Percentiles rank a stretch among this genome's conserved stretches.
Evolutionary conservation across 345 rosid species (phyloP).

Genomic region (Carallia pectinifolia): DNA sequence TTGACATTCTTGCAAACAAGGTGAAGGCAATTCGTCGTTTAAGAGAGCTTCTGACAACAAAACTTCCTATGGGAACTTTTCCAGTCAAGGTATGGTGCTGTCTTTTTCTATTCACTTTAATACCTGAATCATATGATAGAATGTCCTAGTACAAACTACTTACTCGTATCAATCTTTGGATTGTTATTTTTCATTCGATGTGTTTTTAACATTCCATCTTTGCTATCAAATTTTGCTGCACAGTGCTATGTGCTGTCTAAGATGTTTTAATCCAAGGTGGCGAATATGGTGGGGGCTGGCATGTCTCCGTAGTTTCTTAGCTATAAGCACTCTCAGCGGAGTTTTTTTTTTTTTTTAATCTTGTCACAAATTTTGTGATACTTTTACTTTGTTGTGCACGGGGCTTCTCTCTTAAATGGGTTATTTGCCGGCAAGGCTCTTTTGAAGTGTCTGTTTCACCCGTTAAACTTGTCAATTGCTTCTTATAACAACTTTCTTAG

Average conservation of each 20-base stretch:
- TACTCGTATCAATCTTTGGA: neutral
- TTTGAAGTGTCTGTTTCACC: neutral
- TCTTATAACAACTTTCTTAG: too few species aligned
- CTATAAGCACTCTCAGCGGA: neutral
- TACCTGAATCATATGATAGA: neutral
- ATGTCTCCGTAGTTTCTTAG: neutral
- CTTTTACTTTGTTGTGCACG: neutral
- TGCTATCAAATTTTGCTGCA: neutral
- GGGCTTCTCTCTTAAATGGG: neutral
- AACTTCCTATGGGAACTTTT: constrained; percentile 89
- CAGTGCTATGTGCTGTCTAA: too few species aligned
- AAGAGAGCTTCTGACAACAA: constrained; percentile 90
- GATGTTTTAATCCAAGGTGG: too few species aligned
- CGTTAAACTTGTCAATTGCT: too few species aligned
- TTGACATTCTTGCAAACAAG: constrained; percentile 96
- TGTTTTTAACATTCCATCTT: neutral
- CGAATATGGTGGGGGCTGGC: neutral
- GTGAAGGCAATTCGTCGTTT: constrained; percentile 97
- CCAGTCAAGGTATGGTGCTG: constrained; percentile 79
- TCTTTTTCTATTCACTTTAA: constrained; percentile 4
- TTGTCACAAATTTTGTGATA: neutral
- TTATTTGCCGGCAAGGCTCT: neutral
- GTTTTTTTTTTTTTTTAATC: neutral
- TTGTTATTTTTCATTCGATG: constrained; percentile 3
- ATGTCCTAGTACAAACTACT: neutral